Base-by-base conservation (phyloP, 306 rosid species). In the Pterocarpus santalinus region DNA sequence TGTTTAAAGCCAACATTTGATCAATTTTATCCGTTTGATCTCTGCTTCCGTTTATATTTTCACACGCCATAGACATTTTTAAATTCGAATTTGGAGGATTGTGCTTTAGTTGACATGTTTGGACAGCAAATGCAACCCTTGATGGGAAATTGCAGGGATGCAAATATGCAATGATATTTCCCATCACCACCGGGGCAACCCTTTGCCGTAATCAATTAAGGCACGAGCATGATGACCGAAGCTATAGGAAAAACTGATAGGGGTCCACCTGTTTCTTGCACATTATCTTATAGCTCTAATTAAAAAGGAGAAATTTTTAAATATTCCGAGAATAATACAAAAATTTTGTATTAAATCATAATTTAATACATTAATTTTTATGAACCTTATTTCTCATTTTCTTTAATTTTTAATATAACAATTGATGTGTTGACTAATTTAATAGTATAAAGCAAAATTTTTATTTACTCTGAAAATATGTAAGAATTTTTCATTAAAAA, bases 251-350 rank as follows among this genome's bases (percentile, higher is more conserved):
- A 56, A 41, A 46, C 35, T 28, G 12, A 7, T 63, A 64, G 8
- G 62, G 86, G 65, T 62, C 80, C 81, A 67, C 69, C 5, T 77
- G 28, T 64, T 43, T 72, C 44, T 44, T 14, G 77, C 61, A 61
- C 76, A 72, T 57, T 81, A 61, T 10, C 34, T 64, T 58, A 44
- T 46, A 55, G 11, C 6, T 22, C 28, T 22, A 22, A 22, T 7
- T 1, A 43, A 4, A 43, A 0, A 8, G 8, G 11, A 43, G 47
- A 6, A 43, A 43, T 43, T 43, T 5, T 43, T 43, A 8, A 1
- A 43, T 43, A 43, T 43, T 8, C 0, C 1, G 6, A 6, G 7
- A 43, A 43, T 43, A 43, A 0, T 7, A 43, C 5, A 1, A 43
- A 4, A 43, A 38, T 3, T 38, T 0, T 38, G 41, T 38, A 3